These are phyloP conservation scores for Alternaria dauci DNA, from an alignment of 2,329 filamentous ascomycete species.

Conservation along the genomic window DNA sequence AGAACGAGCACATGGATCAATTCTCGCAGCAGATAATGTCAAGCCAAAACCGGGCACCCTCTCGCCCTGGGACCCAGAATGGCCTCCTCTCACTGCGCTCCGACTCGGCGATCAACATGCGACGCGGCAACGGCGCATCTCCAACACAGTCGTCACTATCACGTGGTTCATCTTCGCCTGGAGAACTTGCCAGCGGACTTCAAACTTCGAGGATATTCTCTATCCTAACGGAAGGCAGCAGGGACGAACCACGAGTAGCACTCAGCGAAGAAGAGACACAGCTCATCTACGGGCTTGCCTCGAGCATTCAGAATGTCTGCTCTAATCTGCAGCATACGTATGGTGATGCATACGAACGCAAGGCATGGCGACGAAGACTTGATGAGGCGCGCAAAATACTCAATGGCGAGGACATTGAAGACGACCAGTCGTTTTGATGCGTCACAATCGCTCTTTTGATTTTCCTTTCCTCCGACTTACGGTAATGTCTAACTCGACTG, in stretches of 20 bases:
- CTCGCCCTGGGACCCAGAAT: constrained; percentile 26
- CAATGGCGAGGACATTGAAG: constrained; percentile 67
- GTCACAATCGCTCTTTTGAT: constrained; percentile 1
- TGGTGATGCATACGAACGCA: constrained; percentile 64
- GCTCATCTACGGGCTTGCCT: constrained; percentile 60
- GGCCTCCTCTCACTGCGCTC: constrained; percentile 36
- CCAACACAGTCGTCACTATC: constrained; percentile 41
- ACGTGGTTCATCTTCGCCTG: constrained; percentile 41
- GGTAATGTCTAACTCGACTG: constrained; percentile 45
- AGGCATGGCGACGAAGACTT: constrained; percentile 73
- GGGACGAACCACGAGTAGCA: constrained; percentile 43
- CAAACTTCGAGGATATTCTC: constrained; percentile 54
- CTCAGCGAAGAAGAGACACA: constrained; percentile 65
- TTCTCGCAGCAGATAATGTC: constrained; percentile 46
- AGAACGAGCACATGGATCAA: constrained; percentile 55
- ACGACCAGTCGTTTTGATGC: constrained; percentile 36
- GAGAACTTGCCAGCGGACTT: constrained; percentile 43
- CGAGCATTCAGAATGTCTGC: constrained; percentile 64
- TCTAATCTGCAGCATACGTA: constrained; percentile 58
- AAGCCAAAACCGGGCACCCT: constrained; percentile 25
- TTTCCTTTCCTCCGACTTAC: constrained; percentile 12
- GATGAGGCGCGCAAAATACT: constrained; percentile 77
- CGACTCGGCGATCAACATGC: constrained; percentile 47
- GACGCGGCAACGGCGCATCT: constrained; percentile 34
- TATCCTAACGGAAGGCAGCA: constrained; percentile 50